Base-by-base conservation (phyloP, 768 basidiomycete species). In the Gautieria morchelliformis region DNA sequence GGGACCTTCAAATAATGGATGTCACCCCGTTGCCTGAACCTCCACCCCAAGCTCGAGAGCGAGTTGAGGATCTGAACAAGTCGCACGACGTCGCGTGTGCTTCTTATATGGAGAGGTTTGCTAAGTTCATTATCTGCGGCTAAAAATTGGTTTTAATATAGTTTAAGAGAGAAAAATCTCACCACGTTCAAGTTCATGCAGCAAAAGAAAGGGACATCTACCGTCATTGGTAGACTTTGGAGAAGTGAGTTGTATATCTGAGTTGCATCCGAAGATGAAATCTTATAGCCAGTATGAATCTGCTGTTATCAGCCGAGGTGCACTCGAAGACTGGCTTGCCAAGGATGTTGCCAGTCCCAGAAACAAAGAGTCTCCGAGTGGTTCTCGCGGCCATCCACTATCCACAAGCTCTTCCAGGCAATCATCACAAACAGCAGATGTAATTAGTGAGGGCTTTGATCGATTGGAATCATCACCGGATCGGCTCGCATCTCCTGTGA, bases 321-420 rank as follows among this genome's bases (percentile, higher is more conserved):
- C 80, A 5, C 70, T 93, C 46, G 79, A 80, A 61, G 66, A 65
- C 10, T 93, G 85, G 84, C 62, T 89, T 17, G 71, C 75, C 3
- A 74, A 76, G 24, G 63, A 63, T 9, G 54, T 66, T 35, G 22
- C 44, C n/a, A 52, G 15, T n/a, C 40, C 48, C 15, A n/a, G 58
- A 12, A 17, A 48, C 27, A 33, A 58, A n/a, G 20, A 52, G 32
- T 15, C 46, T 19, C 10, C 30, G 17, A 12, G 12, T 19, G 20
- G 39, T 27, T 2, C 27, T 50, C n/a, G 17, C 2, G n/a, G 48
- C n/a, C 40, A 40, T 27, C 30, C 46, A 37, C 20, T 27, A 42
- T 15, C 19, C 27, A 51, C n/a, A 37, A 12, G 19, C 35, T 37
- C 48, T 37, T 44, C 11, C 45, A 22, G 39, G 32, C 40, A 20